These are phyloP conservation scores for Phlyctochytrium bullatum DNA, from an alignment of 192 early-diverging fungal species.

Conservation along the genomic window DNA sequence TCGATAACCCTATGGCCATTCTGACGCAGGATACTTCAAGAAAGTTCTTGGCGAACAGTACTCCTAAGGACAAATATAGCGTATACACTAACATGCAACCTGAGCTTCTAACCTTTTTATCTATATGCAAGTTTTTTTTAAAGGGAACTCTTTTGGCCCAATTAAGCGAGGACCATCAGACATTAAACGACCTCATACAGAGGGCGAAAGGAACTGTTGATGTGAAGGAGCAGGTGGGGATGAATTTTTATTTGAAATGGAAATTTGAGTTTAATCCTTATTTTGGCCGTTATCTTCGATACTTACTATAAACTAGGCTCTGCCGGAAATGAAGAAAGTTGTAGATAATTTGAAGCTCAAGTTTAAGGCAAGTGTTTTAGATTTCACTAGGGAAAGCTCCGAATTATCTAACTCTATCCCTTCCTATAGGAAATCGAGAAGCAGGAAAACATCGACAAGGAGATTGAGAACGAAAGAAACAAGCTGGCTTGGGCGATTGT, in stretches of 20 bases:
- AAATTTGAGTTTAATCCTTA: too few relatives aligned
- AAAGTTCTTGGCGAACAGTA: constrained; percentile 80
- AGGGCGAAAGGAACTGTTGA: constrained; percentile 12
- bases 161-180: constrained; percentile 69
- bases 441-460: constrained; percentile 29
- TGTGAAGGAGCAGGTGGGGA: constrained; percentile 9
- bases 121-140: constrained; percentile 78
- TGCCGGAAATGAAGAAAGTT: constrained; percentile 71
- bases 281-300: background rate
- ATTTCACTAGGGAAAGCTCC: background rate
- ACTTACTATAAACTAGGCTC: constrained; percentile 23
- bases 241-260: too few relatives aligned
- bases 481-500: constrained; percentile 78
- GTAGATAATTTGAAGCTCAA: constrained; percentile 63
- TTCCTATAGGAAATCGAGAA: constrained; percentile 36
- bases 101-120: too few relatives aligned
- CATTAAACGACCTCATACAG: constrained; percentile 14
- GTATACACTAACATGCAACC: too few relatives aligned
- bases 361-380: constrained; percentile 45
- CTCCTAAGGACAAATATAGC: constrained; percentile 86
- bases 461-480: constrained; percentile 49
- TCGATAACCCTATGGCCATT: constrained; percentile 92
- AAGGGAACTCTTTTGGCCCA: constrained; percentile 83
- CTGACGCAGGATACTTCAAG: constrained; percentile 92
- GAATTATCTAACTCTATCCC: constrained; percentile 19